phyloP scores from a whole-genome alignment of 1,284 basidiomycete species.

The Peniophora sp. region DNA sequence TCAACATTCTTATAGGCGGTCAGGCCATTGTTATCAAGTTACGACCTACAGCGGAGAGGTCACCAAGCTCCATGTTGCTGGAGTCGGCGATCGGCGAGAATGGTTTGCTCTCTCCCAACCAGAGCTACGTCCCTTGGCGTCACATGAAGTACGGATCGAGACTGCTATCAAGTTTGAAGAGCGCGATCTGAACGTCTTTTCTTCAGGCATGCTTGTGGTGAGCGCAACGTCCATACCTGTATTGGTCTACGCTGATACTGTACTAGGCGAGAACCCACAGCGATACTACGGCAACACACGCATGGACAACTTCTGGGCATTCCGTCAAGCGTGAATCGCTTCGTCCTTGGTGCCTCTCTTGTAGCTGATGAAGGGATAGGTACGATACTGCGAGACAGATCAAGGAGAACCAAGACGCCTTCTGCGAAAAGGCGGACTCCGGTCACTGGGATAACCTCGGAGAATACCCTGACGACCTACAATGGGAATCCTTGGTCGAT shows the following conservation, averaged over 20 bases:
- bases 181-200: background rate
- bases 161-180: background rate
- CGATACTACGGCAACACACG: slow-evolving; percentile 33
- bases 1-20: too few relatives aligned
- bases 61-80: slow-evolving; percentile 55
- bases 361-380: slow-evolving; percentile 7
- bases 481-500: slow-evolving; percentile 84
- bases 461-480: slow-evolving; percentile 69
- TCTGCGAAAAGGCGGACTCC: slow-evolving; percentile 49
- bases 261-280: slow-evolving; percentile 19
- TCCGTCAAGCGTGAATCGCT: slow-evolving; percentile 49
- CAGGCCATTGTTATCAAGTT: slow-evolving; percentile 68
- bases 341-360: background rate
- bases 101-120: slow-evolving; percentile 22
- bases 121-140: slow-evolving; percentile 38
- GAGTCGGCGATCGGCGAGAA: slow-evolving; percentile 48
- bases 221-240: slow-evolving; percentile 3
- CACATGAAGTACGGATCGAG: slow-evolving; percentile 44
- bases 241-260: background rate
- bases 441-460: slow-evolving; percentile 53
- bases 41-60: slow-evolving; percentile 46
- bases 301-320: slow-evolving; percentile 58
- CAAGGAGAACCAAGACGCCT: slow-evolving; percentile 68
- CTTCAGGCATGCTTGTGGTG: slow-evolving; percentile 10
- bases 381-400: slow-evolving; percentile 73